These are phyloP conservation scores for Pseudodiploospora longispora DNA, from an alignment of 2,329 filamentous ascomycete genomes.

Conservation along the genomic window DNA sequence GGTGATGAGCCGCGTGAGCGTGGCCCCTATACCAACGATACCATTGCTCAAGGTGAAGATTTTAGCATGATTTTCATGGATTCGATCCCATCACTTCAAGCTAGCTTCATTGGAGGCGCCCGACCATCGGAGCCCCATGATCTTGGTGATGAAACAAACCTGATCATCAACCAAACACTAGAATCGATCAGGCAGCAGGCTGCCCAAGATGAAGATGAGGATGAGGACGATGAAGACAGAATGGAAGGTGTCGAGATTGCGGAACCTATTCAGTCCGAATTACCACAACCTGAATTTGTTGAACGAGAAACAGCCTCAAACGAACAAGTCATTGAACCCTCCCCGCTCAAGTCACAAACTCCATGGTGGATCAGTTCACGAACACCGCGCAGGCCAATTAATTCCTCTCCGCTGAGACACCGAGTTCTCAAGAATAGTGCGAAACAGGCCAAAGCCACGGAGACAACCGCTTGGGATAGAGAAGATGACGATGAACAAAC, in stretches of 20 bases:
- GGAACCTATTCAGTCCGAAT: not conserved
- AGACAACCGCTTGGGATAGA: not conserved
- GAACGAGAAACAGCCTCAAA: constrained; percentile 12
- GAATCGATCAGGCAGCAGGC: constrained; percentile 37
- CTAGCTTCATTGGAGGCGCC: constrained; percentile 19
- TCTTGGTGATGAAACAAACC: constrained; percentile 47
- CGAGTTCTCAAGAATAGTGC: constrained; percentile 25
- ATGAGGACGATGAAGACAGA: not conserved
- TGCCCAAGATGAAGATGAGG: constrained; percentile 7
- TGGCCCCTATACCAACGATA: constrained; percentile 27
- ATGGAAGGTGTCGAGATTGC: constrained; percentile 7
- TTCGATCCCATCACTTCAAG: constrained; percentile 43
- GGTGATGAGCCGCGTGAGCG: constrained; percentile 19
- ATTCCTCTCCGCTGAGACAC: constrained; percentile 24
- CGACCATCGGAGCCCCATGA: constrained; percentile 22
- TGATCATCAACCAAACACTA: constrained; percentile 48
- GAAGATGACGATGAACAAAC: constrained; percentile 2
- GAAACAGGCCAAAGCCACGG: constrained; percentile 14
- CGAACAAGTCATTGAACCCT: constrained; percentile 12
- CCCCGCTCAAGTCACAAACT: constrained; percentile 7
- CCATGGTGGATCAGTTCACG: not conserved
- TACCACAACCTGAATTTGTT: constrained; percentile 4
- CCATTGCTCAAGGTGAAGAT: constrained; percentile 42
- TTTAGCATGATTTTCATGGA: constrained; percentile 54
- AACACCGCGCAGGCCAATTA: constrained; percentile 11